Evolutionary conservation across 768 basidiomycete species (phyloP).

Genomic region (Infundibulicybe gibba): DNA sequence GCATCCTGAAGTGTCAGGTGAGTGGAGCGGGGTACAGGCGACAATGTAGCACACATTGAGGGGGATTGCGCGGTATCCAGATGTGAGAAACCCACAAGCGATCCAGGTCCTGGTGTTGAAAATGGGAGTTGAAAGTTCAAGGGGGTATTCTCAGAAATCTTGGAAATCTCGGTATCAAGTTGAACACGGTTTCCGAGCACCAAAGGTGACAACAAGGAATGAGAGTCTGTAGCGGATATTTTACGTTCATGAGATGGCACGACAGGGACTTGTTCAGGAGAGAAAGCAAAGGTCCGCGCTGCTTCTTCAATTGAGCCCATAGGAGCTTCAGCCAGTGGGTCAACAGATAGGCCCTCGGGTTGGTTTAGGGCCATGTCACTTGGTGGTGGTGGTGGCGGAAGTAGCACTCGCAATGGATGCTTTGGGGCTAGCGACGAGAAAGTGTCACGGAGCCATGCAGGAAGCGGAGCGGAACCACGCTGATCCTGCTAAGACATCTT

Average conservation of each 20-base stretch:
- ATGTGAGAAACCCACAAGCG: constrained; percentile 14
- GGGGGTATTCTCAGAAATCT: background rate
- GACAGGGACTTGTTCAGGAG: background rate
- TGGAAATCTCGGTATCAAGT: too few relatives aligned
- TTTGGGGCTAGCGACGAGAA: constrained; percentile 40
- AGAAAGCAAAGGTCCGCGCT: constrained; percentile 17
- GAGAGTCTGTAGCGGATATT: too few relatives aligned
- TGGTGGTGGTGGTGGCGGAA: constrained; percentile 16
- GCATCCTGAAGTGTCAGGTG: too few relatives aligned
- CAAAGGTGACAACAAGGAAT: too few relatives aligned
- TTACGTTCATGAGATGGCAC: too few relatives aligned
- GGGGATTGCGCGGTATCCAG: too few relatives aligned
- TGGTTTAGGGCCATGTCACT: background rate
- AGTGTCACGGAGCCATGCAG: constrained; percentile 53
- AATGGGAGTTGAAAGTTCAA: constrained; percentile 5
- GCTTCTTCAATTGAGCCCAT: constrained; percentile 1
- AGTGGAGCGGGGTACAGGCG: too few relatives aligned
- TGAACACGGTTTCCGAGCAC: too few relatives aligned
- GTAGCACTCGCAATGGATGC: constrained; percentile 45
- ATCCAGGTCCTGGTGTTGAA: constrained; percentile 13
- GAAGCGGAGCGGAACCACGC: constrained; percentile 29
- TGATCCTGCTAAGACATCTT: constrained; percentile 13
- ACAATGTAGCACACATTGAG: too few relatives aligned
- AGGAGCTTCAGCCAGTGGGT: background rate
- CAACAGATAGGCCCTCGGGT: background rate